These are phyloP conservation scores for Berkeleyomyces rouxiae DNA, from an alignment of 2,329 filamentous ascomycete genomes.

Conservation along the genomic window DNA sequence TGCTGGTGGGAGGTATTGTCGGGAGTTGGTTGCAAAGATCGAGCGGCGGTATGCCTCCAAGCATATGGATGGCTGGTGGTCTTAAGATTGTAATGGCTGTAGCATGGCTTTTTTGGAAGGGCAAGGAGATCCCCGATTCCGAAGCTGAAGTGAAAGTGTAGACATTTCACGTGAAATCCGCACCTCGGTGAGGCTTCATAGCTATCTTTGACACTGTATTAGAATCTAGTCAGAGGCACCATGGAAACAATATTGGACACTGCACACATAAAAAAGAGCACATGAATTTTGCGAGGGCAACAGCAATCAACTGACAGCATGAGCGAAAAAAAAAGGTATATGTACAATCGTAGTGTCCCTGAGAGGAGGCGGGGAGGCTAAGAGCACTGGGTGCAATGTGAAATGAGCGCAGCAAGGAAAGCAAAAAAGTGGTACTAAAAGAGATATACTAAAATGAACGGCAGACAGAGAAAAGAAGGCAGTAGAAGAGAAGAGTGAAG, in stretches of 20 bases:
- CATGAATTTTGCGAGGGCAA: neutral
- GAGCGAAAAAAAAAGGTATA: neutral
- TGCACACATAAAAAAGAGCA: neutral
- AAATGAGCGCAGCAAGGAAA: neutral
- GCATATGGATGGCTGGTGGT: constrained; percentile 29
- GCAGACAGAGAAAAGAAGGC: neutral
- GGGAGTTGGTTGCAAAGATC: constrained; percentile 33
- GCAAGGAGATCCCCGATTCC: constrained; percentile 12
- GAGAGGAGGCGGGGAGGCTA: neutral
- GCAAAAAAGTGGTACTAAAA: neutral
- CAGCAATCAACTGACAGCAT: neutral
- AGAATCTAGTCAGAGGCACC: neutral
- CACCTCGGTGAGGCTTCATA: too few species aligned
- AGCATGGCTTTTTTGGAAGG: constrained; percentile 22
- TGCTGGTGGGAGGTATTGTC: constrained; percentile 30
- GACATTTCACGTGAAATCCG: neutral
- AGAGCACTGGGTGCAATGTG: too few species aligned
- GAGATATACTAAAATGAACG: neutral
- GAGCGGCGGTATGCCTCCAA: constrained; percentile 24
- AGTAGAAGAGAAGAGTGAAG: neutral
- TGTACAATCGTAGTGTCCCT: neutral
- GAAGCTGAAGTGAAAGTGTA: neutral
- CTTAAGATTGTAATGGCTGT: constrained; percentile 27
- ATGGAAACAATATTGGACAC: too few species aligned
- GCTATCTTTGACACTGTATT: too few species aligned